These are phyloP conservation scores for Bothia castanella DNA, from an alignment of 1,284 basidiomycete genomes.

Conservation along the genomic window DNA sequence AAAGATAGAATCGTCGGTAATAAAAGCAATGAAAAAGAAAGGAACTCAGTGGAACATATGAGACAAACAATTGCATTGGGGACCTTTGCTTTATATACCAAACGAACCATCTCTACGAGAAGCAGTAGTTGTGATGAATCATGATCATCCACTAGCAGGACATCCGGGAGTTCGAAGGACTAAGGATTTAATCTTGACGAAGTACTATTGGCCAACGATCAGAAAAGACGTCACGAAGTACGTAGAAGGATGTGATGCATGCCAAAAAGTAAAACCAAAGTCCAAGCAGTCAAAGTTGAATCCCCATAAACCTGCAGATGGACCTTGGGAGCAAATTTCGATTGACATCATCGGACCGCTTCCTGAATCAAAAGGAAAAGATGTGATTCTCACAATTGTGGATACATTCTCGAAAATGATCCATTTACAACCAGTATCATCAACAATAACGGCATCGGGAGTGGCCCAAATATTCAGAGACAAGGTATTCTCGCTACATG, in stretches of 20 bases:
- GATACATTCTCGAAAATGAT: conserved; percentile 34
- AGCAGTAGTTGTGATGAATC: background rate
- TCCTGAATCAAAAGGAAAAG: conserved; percentile 31
- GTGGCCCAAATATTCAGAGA: conserved; percentile 2
- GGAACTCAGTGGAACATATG: too few relatives aligned
- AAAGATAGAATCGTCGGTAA: too few relatives aligned
- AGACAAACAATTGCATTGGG: too few relatives aligned
- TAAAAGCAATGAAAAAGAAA: too few relatives aligned
- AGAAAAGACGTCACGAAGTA: background rate
- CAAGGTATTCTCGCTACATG: conserved; percentile 32
- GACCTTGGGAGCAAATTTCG: background rate
- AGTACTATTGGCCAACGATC: background rate
- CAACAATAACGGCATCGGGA: too few relatives aligned
- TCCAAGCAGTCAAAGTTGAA: background rate
- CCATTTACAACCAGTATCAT: too few relatives aligned
- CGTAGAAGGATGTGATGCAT: background rate
- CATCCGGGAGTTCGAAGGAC: background rate
- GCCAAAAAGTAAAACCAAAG: background rate
- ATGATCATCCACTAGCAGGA: background rate
- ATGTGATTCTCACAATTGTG: conserved; percentile 38
- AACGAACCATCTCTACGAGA: background rate
- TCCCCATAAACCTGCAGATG: background rate
- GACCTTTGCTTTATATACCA: too few relatives aligned
- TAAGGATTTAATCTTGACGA: background rate
- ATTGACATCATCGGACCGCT: conserved; percentile 15